Base-by-base conservation (phyloP, 2,329 filamentous ascomycete species). In the Cladobotryum mycophilum region DNA sequence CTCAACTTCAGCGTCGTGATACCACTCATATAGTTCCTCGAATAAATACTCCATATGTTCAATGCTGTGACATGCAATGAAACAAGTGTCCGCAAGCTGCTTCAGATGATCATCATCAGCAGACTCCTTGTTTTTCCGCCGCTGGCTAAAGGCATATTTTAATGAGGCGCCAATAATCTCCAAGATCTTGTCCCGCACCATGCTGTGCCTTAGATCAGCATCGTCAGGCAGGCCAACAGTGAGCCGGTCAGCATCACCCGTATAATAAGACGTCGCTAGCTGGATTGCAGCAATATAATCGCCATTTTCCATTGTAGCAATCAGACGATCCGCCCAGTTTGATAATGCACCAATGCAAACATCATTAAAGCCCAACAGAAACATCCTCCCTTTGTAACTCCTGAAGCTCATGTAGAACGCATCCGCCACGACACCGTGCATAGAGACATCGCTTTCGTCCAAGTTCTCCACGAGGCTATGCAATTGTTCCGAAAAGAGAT, bases 341-440 rank as follows among this genome's bases (percentile, higher is more conserved):
- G 93, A 97, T 34, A 99, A 71, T 4, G 87, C 88, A 2, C 93
- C 93, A 44, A 97, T 88, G 0, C 89, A 89, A 38, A 96, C 75
- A 63, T 97, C 92, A 62, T 92, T 93, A 70, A 92, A 91, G n/a
- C 93, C 91, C 8, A 99, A 76, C 4, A 97, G 72, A 63, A 99
- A 99, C 35, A 96, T 76, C 30, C 92, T 82, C 5, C 93, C 91
- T 67, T 97, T 99, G 71, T 97, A 99, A 3, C 89, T 81, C 62
- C 88, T 89, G 69, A 97, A 92, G 67, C 92, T 96, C 89, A 97
- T 97, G 64, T 92, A 92, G 60, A 96, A 99, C 0, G 91, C 93
- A 74, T 99, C 93, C 7, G 92, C 92, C 44, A 97, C 89, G 8
- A 97, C 91, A 2, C 92, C 92, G 68, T 97, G 93, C 84, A 97